Conservation (phyloP, 2,329 filamentous ascomycete genomes). For the Plectosphaerella plurivora region DNA sequence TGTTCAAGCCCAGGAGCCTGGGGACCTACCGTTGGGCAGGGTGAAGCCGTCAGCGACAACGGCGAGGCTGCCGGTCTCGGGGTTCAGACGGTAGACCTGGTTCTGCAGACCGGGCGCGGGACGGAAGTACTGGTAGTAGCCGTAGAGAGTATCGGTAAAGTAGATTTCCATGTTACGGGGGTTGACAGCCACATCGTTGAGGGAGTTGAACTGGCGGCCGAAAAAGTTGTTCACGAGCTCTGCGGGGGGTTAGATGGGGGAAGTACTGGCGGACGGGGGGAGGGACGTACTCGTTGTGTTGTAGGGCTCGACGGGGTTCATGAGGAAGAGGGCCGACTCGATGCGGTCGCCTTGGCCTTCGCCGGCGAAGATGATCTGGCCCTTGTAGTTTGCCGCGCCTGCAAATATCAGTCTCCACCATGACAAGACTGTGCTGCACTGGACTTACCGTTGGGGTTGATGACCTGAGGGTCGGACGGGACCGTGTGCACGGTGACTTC, state of each 20-base stretch:
- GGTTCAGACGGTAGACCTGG: conserved; percentile 55
- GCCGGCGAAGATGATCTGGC: conserved; percentile 42
- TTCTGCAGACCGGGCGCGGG: conserved; percentile 46
- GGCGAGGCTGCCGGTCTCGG: conserved; percentile 42
- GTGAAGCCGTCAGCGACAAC: conserved; percentile 55
- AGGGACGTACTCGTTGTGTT: conserved; percentile 38
- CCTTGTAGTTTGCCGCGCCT: conserved; percentile 44
- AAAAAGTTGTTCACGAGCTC: conserved; percentile 56
- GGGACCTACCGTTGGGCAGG: conserved; percentile 39
- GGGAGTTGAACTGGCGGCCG: conserved; percentile 54
- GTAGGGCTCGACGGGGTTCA: conserved; percentile 42
- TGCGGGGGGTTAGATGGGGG: conserved; percentile 6
- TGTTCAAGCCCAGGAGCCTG: fast-evolving
- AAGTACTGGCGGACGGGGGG: too few species aligned
- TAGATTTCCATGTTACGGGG: conserved; percentile 54
- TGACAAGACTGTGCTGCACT: background rate
- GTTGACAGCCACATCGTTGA: conserved; percentile 54
- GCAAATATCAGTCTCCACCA: background rate
- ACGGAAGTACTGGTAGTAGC: conserved; percentile 53
- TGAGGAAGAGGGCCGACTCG: conserved; percentile 32
- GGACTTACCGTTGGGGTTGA: conserved; percentile 37
- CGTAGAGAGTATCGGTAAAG: conserved; percentile 61
- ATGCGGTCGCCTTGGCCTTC: conserved; percentile 44
- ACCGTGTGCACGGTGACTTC: conserved; percentile 38
- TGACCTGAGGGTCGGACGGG: conserved; percentile 33